Evolutionary conservation across 306 rosid genomes (phyloP).

Genomic region (Glycine latifolia): DNA sequence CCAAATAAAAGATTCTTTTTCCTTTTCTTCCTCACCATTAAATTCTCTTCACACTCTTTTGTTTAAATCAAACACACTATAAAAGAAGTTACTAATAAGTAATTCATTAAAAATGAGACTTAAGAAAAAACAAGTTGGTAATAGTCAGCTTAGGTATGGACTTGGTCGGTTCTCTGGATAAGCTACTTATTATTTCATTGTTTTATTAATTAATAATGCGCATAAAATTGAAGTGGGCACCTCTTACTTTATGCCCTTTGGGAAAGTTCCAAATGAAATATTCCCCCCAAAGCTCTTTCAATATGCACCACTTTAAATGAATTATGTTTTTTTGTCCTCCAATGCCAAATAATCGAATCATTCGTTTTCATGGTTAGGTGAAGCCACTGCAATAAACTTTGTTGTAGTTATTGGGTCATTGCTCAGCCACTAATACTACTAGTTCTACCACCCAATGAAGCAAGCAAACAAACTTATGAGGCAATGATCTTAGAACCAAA

Average conservation of each 20-base stretch:
- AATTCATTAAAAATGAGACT: not conserved
- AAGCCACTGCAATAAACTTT: not conserved
- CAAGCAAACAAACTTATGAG: not conserved
- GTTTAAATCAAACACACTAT: not conserved
- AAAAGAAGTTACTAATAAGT: not conserved
- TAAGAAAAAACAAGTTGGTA: not conserved
- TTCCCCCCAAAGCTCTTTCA: not conserved
- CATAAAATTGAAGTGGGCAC: constrained; percentile 41
- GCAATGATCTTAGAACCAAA: constrained; percentile 33
- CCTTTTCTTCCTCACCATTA: not conserved
- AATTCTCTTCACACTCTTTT: not conserved
- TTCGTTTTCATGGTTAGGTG: constrained; percentile 39
- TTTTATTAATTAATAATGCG: not conserved
- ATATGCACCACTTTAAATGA: constrained; percentile 17
- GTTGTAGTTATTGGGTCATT: not conserved
- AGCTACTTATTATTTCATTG: not conserved
- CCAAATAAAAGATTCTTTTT: not conserved
- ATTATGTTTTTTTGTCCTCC: not conserved
- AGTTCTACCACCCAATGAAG: not conserved
- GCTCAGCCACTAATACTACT: not conserved
- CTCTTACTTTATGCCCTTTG: constrained; percentile 5
- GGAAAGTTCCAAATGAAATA: constrained; percentile 27
- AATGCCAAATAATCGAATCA: constrained; percentile 15
- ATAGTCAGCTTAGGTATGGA: not conserved
- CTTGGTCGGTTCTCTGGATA: not conserved